phyloP scores from a whole-genome alignment of 805 yeast species.

The Sugiyamaella americana region DNA sequence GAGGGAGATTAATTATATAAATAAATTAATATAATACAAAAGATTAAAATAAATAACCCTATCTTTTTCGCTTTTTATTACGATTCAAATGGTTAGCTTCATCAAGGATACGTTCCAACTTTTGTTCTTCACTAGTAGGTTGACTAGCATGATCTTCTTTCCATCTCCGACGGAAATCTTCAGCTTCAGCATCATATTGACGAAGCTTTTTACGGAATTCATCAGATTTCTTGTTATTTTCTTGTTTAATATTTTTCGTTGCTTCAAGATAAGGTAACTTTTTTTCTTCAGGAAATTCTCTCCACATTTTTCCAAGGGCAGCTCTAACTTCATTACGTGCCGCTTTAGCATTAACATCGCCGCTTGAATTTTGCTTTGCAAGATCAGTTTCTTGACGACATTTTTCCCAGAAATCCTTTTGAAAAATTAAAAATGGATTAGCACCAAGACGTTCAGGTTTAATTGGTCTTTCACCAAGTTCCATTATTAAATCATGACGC shows the following conservation, averaged over 20 bases:
- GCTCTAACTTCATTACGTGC: slow-evolving; percentile 37
- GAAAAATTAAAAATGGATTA: slow-evolving; percentile 37
- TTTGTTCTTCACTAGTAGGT: slow-evolving; percentile 27
- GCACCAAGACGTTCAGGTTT: slow-evolving; percentile 36
- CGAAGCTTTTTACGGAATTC: slow-evolving; percentile 29
- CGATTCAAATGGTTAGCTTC: slow-evolving; percentile 6
- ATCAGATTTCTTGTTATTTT: slow-evolving; percentile 30
- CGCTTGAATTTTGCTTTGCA: slow-evolving; percentile 26
- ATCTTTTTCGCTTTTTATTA: background rate
- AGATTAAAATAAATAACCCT: background rate
- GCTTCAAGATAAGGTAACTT: slow-evolving; percentile 34
- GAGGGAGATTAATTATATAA: background rate
- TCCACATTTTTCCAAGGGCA: slow-evolving; percentile 37
- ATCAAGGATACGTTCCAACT: slow-evolving; percentile 18
- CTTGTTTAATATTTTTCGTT: slow-evolving; percentile 31
- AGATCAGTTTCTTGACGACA: slow-evolving; percentile 34
- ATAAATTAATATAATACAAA: too few relatives aligned
- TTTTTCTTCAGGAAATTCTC: slow-evolving; percentile 33
- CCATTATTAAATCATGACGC: slow-evolving; percentile 31
- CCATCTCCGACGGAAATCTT: slow-evolving; percentile 35
- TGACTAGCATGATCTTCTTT: slow-evolving; percentile 31
- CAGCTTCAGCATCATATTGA: slow-evolving; percentile 34
- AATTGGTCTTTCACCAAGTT: slow-evolving; percentile 35
- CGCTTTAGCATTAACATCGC: slow-evolving; percentile 30
- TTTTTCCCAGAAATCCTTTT: slow-evolving; percentile 38